Evolutionary conservation across 805 yeast species (phyloP), one percentile per base, ranked within the genome.

Genomic region (Kodamaea kaohsiungensis): DNA sequence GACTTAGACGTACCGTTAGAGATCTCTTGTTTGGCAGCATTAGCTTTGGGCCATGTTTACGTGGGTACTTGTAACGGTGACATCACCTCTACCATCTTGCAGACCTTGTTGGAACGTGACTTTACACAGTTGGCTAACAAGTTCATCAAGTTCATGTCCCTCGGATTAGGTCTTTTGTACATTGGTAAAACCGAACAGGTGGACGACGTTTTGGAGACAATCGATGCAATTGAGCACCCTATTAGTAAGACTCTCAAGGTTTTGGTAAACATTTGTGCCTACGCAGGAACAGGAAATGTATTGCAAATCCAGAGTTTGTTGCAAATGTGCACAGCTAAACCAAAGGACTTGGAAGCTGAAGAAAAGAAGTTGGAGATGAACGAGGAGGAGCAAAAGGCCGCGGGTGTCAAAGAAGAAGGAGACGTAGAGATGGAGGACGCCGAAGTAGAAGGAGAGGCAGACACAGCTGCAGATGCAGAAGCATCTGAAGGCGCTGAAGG

Each of bases 51-150:
- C 47, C 96, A 92, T 65, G 88, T 91, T 1, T 95, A 89, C 68
- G 98, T 93, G 43, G 99, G 99, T 51, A 88, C 98, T 6, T 90
- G 96, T 65, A 87, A 93, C 69, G 97, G 98, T 56, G 98, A 92
- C 62, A 86, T 91, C 62, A 89, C 97, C 0, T 87, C 96, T n/a
- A 83, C 96, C 3, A 90, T 95, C 59, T 79, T 95, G 65, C 96
- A 91, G 72, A 87, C 96, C 2, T 78, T 95, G 58, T 79, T 95
- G 65, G 99, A 95, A 69, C 86, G 97, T 63, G 88, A 87, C 53
- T 81, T 84, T 46, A 69, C 77, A 19, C 97, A 91, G 65, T 79
- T 95, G 62, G 83, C 88, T 48, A 86, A 89, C 60, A 89, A 89
- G 67, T 93, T 96, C 91, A 85, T 90, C 48, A 84, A 91, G 62